Conservation (phyloP, 2,329 filamentous ascomycete species). For the Fusarium aywerte region DNA sequence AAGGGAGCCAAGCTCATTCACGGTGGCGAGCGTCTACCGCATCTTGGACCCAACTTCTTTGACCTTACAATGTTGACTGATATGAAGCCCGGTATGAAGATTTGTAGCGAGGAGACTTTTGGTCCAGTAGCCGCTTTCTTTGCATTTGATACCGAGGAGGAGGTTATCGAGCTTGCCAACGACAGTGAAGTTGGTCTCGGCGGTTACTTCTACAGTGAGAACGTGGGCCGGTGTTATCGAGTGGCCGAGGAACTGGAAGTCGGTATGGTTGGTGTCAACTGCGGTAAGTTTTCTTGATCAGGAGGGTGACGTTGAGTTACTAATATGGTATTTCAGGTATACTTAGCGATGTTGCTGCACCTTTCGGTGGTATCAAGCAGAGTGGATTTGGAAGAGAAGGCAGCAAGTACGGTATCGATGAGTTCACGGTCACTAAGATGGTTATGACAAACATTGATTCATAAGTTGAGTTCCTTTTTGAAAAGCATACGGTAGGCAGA, state of each 20-base stretch:
- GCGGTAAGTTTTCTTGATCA: constrained; percentile 32
- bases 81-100: constrained; percentile 73
- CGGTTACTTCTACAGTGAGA: constrained; percentile 73
- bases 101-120: constrained; percentile 76
- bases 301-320: background rate
- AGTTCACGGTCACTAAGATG: constrained; percentile 77
- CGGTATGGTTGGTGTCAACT: constrained; percentile 52
- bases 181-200: constrained; percentile 74
- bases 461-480: constrained; percentile 10
- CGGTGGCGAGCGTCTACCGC: constrained; percentile 67
- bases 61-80: constrained; percentile 74
- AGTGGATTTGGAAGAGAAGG: constrained; percentile 81
- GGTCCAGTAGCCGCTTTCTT: constrained; percentile 77
- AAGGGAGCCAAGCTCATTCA: constrained; percentile 69
- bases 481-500: constrained; percentile 7
- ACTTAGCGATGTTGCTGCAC: constrained; percentile 63
- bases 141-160: constrained; percentile 73
- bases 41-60: constrained; percentile 74
- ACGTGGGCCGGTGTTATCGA: constrained; percentile 54
- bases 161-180: constrained; percentile 75
- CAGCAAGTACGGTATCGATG: constrained; percentile 76
- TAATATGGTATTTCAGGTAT: constrained; percentile 47
- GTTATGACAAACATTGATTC: constrained; percentile 47
- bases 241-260: constrained; percentile 62
- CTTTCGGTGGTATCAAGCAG: constrained; percentile 81